Percentiles rank a stretch among this genome's conserved stretches.
Conservation (phyloP, 1,284 basidiomycete genomes). For the Leccinum pachyderme region DNA sequence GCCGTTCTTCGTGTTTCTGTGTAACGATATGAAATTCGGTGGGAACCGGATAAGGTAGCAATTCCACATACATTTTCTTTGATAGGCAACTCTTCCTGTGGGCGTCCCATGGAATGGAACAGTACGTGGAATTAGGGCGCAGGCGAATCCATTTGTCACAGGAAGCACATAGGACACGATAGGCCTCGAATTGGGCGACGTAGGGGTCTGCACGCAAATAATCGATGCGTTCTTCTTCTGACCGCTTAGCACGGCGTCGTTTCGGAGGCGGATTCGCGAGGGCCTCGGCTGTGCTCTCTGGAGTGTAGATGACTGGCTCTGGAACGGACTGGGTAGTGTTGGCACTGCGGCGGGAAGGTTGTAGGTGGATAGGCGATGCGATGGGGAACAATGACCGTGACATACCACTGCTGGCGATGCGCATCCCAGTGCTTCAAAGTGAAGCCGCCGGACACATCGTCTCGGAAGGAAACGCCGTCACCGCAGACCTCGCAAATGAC, state of each 20-base stretch:
- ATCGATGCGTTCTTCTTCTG: conserved; percentile 74
- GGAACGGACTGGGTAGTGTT: conserved; percentile 34
- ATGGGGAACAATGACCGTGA: conserved; percentile 10
- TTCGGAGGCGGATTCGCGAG: conserved; percentile 48
- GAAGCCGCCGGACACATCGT: conserved; percentile 57
- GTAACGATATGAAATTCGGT: conserved; percentile 12
- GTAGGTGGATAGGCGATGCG: conserved; percentile 2
- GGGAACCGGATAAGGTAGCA: conserved; percentile 7
- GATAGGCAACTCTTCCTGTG: conserved; percentile 73
- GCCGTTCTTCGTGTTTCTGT: conserved; percentile 46
- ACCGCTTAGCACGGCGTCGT: conserved; percentile 70
- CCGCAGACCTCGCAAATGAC: conserved; percentile 65
- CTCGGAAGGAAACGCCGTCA: conserved; percentile 58
- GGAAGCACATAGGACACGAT: conserved; percentile 70
- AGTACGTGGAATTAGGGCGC: conserved; percentile 77
- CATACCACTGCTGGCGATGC: conserved; percentile 59
- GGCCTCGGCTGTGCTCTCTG: conserved; percentile 39
- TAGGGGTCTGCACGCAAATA: conserved; percentile 74
- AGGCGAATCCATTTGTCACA: conserved; percentile 82
- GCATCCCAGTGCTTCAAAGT: conserved; percentile 68
- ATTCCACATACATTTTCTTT: conserved; percentile 57
- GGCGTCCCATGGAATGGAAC: conserved; percentile 82
- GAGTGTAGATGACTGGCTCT: conserved; percentile 42
- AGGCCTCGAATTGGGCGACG: conserved; percentile 73
- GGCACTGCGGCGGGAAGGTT: conserved; percentile 19